Evolutionary conservation across 2,329 filamentous ascomycete species (phyloP).

Genomic region (Ascosphaera apis): DNA sequence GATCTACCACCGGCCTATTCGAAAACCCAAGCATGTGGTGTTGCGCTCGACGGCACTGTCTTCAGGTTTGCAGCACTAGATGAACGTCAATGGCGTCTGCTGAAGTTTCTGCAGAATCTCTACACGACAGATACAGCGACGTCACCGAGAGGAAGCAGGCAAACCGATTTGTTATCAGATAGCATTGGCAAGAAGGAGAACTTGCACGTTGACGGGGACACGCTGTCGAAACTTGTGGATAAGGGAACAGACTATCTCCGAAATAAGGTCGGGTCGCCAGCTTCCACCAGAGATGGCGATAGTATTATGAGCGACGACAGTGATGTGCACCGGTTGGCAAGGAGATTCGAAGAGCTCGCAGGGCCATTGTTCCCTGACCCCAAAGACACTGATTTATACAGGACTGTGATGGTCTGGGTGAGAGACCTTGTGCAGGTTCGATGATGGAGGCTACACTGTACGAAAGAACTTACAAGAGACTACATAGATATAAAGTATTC

Average conservation of each 20-base stretch:
- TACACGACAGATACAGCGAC: constrained; percentile 26
- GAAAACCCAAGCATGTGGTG: constrained; percentile 35
- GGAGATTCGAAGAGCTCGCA: constrained; percentile 27
- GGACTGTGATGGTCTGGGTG: constrained; percentile 15
- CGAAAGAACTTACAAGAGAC: background rate
- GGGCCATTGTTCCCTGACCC: constrained; percentile 22
- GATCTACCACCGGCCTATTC: constrained; percentile 1
- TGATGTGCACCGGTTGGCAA: constrained; percentile 10
- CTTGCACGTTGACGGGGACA: constrained; percentile 46
- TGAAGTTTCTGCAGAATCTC: constrained; percentile 52
- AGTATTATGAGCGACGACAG: background rate
- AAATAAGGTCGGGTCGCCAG: constrained; percentile 10
- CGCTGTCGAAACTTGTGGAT: constrained; percentile 33
- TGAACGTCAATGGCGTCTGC: constrained; percentile 38
- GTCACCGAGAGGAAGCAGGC: constrained; percentile 19
- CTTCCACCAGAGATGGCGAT: background rate
- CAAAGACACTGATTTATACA: constrained; percentile 7
- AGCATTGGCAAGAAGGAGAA: constrained; percentile 19
- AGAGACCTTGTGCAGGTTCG: constrained; percentile 10
- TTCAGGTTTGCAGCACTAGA: constrained; percentile 46
- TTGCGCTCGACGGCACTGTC: constrained; percentile 45
- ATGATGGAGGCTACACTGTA: constrained; percentile 3
- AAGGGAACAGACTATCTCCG: constrained; percentile 14
- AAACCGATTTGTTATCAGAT: constrained; percentile 17
- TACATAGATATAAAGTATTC: too few relatives aligned